Conservation (phyloP, 1,139 yeast genomes). For the Taphrina pruni region DNA sequence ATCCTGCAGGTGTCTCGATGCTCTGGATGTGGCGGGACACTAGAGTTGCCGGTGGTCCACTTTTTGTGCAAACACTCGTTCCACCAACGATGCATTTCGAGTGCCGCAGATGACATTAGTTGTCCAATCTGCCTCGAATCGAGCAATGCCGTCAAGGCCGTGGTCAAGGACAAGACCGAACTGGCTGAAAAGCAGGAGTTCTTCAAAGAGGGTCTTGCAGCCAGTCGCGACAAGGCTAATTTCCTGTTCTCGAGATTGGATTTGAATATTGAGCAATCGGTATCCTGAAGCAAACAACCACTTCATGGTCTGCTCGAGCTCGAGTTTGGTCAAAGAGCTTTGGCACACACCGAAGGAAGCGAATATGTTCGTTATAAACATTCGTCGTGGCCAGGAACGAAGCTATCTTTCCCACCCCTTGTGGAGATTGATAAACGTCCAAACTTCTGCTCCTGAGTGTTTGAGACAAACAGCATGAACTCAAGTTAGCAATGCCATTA, state of each 20-base stretch:
- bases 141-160: constrained; percentile 13
- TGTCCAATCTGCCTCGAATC: constrained; percentile 37
- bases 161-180: constrained; percentile 21
- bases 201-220: constrained; percentile 28
- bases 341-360: too few species aligned
- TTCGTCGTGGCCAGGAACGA: too few species aligned
- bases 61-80: constrained; percentile 87
- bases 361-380: too few species aligned
- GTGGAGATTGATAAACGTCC: too few species aligned
- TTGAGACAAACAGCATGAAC: too few species aligned
- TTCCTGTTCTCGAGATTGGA: constrained; percentile 28
- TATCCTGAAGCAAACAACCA: neutral
- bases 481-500: too few species aligned
- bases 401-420: too few species aligned
- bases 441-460: too few species aligned
- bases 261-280: constrained; percentile 15
- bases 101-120: constrained; percentile 3
- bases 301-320: neutral
- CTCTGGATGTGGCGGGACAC: constrained; percentile 67
- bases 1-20: constrained; percentile 74
- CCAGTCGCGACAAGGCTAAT: constrained; percentile 24
- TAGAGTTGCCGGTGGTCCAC: constrained; percentile 82
- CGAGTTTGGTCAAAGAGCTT: neutral
- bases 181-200: constrained; percentile 32
- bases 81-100: constrained; percentile 74